Conservation (phyloP, 202 grass and related monocot species). For the Carex arenaria region DNA sequence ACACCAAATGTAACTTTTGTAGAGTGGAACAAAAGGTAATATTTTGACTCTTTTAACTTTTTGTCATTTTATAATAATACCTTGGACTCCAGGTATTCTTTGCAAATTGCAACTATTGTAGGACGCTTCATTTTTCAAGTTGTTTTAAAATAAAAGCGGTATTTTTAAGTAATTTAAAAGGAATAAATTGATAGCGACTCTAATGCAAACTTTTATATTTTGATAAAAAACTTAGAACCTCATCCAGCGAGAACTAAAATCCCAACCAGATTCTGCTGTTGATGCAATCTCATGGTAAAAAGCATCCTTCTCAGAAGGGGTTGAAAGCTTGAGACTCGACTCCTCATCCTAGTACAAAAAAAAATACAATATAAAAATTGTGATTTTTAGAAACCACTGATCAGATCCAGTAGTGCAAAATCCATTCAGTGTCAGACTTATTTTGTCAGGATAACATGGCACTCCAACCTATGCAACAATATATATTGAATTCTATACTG, state of each 20-base stretch:
- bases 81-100: background rate
- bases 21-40: background rate
- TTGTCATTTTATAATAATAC: background rate
- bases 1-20: background rate
- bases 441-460: background rate
- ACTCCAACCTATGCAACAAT: background rate
- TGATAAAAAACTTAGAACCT: constrained; percentile 39
- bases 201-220: background rate
- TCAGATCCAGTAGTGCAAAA: background rate
- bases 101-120: background rate
- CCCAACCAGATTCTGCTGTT: constrained; percentile 91
- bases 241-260: constrained; percentile 99
- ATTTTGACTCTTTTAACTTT: background rate
- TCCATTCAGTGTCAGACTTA: background rate
- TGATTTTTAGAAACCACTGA: background rate
- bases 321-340: constrained; percentile 48
- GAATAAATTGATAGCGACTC: background rate
- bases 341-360: constrained; percentile 56
- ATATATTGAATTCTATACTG: background rate
- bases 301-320: constrained; percentile 42
- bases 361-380: background rate
- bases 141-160: background rate
- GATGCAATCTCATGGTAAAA: constrained; percentile 80
- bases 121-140: background rate
- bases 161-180: background rate